These are phyloP conservation scores for Eimeria acervulina DNA, from an alignment of 169 alveolate species.

Conservation along the genomic window DNA sequence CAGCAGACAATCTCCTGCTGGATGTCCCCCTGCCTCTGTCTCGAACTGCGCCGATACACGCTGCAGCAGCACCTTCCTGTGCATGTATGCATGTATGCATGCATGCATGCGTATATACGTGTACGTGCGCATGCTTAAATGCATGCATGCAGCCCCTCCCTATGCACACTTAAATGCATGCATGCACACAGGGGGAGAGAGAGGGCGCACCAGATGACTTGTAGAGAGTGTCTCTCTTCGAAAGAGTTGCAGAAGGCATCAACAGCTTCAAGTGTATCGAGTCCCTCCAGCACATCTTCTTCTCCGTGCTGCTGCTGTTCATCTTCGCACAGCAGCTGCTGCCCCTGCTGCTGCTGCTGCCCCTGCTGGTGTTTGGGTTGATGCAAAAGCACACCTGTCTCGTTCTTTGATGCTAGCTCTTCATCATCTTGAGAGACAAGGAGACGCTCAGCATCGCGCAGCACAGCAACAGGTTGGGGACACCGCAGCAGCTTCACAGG, in stretches of 20 bases:
- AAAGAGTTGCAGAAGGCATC: conserved; percentile 67
- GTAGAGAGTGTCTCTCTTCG: conserved; percentile 75
- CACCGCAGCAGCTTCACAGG: conserved; percentile 70
- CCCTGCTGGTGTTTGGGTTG: not conserved
- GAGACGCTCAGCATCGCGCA: conserved; percentile 7
- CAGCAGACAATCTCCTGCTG: too few species aligned
- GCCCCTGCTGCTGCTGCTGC: not conserved
- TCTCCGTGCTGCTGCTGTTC: not conserved
- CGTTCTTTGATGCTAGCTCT: conserved; percentile 37
- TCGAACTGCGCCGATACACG: too few species aligned
- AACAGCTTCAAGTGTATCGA: conserved; percentile 31
- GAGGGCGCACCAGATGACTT: conserved; percentile 55
- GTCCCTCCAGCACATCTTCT: conserved; percentile 13
- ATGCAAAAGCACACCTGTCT: conserved; percentile 15
- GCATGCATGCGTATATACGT: not conserved
- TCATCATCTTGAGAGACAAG: conserved; percentile 8
- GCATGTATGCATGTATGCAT: not conserved
- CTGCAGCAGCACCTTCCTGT: not conserved
- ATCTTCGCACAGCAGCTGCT: not conserved
- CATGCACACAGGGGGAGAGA: not conserved
- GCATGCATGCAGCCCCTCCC: too few species aligned
- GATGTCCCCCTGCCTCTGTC: too few species aligned
- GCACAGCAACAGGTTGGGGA: conserved; percentile 17
- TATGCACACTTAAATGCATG: not conserved
- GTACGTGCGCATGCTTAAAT: not conserved